Evolutionary conservation across 495 filamentous ascomycete genomes (phyloP), one percentile per base, ranked within the genome.

Genomic region (Trichoderma parareesei): DNA sequence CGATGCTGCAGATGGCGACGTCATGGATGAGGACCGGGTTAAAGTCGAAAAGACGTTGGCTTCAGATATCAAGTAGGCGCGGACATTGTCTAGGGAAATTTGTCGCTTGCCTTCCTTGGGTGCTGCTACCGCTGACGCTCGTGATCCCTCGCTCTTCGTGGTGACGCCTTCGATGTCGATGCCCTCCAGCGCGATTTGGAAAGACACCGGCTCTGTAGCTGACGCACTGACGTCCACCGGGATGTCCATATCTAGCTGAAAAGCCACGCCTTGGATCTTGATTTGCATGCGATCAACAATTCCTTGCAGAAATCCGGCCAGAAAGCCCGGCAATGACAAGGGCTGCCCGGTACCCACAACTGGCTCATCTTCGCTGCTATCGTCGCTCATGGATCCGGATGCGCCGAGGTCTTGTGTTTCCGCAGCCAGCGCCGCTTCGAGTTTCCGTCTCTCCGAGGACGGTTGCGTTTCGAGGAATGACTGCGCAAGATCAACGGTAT

Each of bases 401-500:
- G 82, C 77, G 9, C 82, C 78, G n/a, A 88, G 69, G 40, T 88
- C 86, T 60, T 87, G 84, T 6, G 86, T 87, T 65, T 90, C 82
- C 5, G 83, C 81, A 35, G 85, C 79, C 18, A 97, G 78, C 5
- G 89, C 90, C 63, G 89, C 86, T 74, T 94, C 84, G 38, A 98
- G 77, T 73, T 91, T 84, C 42, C 82, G 83, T 68, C 86, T 89
- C 70, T 94, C 90, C 64, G 88, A 84, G 11, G 71, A 71, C 49
- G 92, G 89, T 68, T 97, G 90, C 1, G 90, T 84, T 67, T 91
- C 83, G 14, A 98, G 79, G 74, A 97, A 97, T 0, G 90, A 95
- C 72, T 92, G 82, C 4, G 93, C 93, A 40, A 98, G 81, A 65
- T 93, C 88, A 67, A 87, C 82, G n/a, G 91, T 85, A 16, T 89